phyloP scores from a whole-genome alignment of 129 eudicot species.

The Flaveria sonorensis region DNA sequence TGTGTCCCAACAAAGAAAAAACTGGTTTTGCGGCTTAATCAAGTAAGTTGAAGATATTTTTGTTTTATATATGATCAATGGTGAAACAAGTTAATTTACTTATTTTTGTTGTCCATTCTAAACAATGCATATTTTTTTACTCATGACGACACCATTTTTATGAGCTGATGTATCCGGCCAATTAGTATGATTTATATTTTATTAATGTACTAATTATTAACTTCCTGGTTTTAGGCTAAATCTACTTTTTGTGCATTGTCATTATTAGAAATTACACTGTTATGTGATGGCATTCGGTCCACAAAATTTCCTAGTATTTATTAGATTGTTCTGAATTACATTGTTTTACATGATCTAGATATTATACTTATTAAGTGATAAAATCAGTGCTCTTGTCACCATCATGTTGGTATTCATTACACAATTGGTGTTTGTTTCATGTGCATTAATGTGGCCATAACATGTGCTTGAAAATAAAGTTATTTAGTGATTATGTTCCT shows the following conservation, averaged over 20 bases:
- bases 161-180: too few species aligned
- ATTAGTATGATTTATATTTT: too few species aligned
- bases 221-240: too few species aligned
- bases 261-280: too few species aligned
- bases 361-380: not conserved
- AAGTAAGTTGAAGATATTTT: conserved; percentile 26
- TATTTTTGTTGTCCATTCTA: not conserved
- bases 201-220: too few species aligned
- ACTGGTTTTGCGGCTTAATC: conserved; percentile 33
- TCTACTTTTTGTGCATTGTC: too few species aligned
- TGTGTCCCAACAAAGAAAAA: conserved; percentile 52
- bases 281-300: too few species aligned
- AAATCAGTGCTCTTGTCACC: not conserved
- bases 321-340: not conserved
- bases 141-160: too few species aligned
- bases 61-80: not conserved
- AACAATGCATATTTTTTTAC: not conserved
- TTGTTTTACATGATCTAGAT: not conserved
- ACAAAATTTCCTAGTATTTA: too few species aligned
- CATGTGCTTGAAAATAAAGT: conserved; percentile 1
- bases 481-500: not conserved
- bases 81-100: not conserved
- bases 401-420: not conserved
- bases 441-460: not conserved
- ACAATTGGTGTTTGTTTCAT: not conserved